Evolutionary conservation across 495 filamentous ascomycete genomes (phyloP), one percentile per base, ranked within the genome.

Genomic region (Neurospora africana): DNA sequence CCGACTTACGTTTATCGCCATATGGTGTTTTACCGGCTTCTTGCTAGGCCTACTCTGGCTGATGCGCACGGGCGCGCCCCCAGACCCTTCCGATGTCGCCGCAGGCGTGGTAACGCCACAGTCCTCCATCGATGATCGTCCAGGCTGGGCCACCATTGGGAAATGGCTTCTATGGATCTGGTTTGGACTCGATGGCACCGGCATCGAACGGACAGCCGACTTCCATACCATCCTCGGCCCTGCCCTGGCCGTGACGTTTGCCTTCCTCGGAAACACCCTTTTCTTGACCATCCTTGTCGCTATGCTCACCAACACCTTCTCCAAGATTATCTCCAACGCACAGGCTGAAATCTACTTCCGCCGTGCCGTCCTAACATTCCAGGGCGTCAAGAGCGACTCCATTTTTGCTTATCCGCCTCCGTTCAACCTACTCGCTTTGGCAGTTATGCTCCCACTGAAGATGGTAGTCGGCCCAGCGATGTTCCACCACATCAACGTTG

Each of bases 141-240:
- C 72, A 3, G 72, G 68, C 6, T 81, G 76, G 76, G 78, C 86
- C 61, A 89, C 87, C 4, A 88, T 91, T 70, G 83, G 83, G 7
- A 90, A 89, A 75, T 91, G 89, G 89, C 88, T 91, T 81, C 79
- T 91, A 4, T 90, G 87, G 75, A 88, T 91, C 71, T 91, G 89
- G 89, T 91, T 91, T 73, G 89, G 89, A 0, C 84, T 91, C 27
- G 89, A 90, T 73, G 89, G 88, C 35, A 90, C 89, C 5, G 89
- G 89, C 5, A 88, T 91, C 69, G 82, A 89, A 74, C 79, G 84
- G 58, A 86, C 88, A 0, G 81, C 82, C 11, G 83, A 85, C 8
- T 86, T 91, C 75, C 89, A 91, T 77, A 79, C 80, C 75, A 73
- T 89, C 23, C 82, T 90, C 7, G 89, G 89, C 5, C 89, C 89